These are phyloP conservation scores for Rhodotorula glutinis DNA, from an alignment of 1,284 basidiomycete species.

Conservation along the genomic window DNA sequence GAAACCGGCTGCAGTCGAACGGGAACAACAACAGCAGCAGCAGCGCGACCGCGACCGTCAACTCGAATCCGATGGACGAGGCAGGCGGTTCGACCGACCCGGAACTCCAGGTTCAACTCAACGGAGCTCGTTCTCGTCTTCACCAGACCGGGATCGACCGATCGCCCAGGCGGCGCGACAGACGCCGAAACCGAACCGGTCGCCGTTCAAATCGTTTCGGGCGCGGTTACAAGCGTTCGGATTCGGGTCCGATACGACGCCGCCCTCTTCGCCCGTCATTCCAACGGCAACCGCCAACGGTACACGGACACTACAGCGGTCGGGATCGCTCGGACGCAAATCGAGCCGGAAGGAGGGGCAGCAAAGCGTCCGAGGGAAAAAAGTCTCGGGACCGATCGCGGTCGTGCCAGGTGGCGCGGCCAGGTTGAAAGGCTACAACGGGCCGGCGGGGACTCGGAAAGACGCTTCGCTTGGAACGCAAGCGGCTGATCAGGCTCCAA, in stretches of 20 bases:
- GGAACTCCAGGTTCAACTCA: background rate
- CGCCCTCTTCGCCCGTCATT: background rate
- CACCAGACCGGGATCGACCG: background rate
- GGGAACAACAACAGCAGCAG: too few species aligned
- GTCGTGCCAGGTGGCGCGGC: background rate
- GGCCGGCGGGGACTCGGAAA: background rate
- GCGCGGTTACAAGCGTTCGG: conserved; percentile 2
- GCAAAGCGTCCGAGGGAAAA: background rate
- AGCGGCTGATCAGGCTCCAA: background rate
- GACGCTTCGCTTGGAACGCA: too few species aligned
- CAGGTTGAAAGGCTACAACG: conserved; percentile 8
- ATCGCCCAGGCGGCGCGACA: background rate
- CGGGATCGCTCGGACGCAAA: background rate
- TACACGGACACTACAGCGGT: too few species aligned
- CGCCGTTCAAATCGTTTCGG: conserved; percentile 14
- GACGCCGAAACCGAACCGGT: background rate
- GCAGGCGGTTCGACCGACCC: too few species aligned
- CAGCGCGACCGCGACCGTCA: too few species aligned
- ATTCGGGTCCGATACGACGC: background rate
- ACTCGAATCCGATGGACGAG: too few species aligned
- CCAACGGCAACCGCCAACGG: background rate
- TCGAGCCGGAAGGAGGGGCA: conserved; percentile 1
- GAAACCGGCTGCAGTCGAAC: too few species aligned
- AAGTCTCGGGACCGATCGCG: background rate
- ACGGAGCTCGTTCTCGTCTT: background rate